Conservation (phyloP, 768 basidiomycete genomes). For the Kwoniella europaea region DNA sequence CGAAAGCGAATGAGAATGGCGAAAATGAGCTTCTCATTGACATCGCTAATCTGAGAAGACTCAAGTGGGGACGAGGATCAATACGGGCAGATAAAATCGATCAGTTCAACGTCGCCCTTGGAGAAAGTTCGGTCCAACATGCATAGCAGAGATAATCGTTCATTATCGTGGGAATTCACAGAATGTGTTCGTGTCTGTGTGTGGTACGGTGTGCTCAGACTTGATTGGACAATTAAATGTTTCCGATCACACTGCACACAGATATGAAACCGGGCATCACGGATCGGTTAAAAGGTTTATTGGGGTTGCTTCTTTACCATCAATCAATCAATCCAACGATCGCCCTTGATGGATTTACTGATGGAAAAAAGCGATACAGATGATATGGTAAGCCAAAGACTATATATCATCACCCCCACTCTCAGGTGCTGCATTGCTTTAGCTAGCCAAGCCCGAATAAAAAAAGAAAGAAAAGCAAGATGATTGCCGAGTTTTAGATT, state of each 20-base stretch:
- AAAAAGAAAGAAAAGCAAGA: not conserved
- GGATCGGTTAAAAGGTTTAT: not conserved
- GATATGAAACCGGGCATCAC: not conserved
- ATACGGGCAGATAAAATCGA: too few relatives aligned
- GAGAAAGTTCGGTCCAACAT: too few relatives aligned
- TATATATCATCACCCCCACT: not conserved
- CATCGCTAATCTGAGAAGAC: too few relatives aligned
- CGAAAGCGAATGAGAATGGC: too few relatives aligned
- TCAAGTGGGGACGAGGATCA: too few relatives aligned
- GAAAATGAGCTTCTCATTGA: too few relatives aligned
- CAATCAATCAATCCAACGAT: not conserved
- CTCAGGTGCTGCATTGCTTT: not conserved
- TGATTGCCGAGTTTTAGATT: too few relatives aligned
- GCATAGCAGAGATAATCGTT: not conserved
- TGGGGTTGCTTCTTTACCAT: not conserved
- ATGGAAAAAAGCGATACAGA: not conserved
- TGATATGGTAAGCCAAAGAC: not conserved
- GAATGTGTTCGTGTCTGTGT: not conserved
- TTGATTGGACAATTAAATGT: not conserved
- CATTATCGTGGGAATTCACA: not conserved
- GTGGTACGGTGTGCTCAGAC: not conserved
- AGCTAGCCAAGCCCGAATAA: not conserved
- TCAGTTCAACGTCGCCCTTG: too few relatives aligned
- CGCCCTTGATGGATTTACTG: not conserved
- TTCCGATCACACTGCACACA: not conserved